These are phyloP conservation scores for Globisporangium irregulare DNA, from an alignment of 352 stramenopile species.

Conservation along the genomic window DNA sequence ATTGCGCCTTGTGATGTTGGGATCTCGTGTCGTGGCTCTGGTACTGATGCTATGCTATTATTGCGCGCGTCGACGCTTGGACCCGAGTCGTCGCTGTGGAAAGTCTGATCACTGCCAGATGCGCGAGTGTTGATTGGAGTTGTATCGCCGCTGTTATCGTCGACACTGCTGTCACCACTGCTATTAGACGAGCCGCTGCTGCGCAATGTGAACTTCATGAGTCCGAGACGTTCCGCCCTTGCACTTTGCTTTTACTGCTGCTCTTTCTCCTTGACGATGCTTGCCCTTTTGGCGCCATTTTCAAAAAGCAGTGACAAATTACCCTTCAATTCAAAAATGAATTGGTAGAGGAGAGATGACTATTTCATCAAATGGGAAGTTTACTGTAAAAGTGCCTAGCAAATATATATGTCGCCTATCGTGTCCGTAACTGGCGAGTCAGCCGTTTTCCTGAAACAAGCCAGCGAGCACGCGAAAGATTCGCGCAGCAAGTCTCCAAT, in stretches of 20 bases:
- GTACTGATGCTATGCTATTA: neutral
- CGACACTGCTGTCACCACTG: neutral
- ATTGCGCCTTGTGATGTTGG: neutral
- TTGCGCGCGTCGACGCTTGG: neutral
- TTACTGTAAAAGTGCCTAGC: neutral
- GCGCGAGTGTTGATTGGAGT: neutral
- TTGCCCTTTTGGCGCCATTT: constrained; percentile 11
- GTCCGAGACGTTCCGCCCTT: neutral
- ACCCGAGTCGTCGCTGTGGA: neutral
- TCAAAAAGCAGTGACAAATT: neutral
- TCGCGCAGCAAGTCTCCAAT: neutral
- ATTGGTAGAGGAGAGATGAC: constrained; percentile 11
- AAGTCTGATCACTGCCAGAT: neutral
- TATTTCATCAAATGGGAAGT: neutral
- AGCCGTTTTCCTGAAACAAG: constrained; percentile 4
- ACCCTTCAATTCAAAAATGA: constrained; percentile 14
- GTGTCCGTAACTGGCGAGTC: constrained; percentile 1
- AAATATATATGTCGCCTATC: constrained; percentile 6
- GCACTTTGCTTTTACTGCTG: neutral
- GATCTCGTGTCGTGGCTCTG: neutral
- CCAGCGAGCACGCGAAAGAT: constrained; percentile 8
- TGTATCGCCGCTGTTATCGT: neutral
- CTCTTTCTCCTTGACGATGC: neutral
- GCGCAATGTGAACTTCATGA: constrained; percentile 7
- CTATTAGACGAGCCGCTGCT: neutral